Percentiles rank a stretch among this genome's conserved stretches.
Conservation (phyloP, 1,139 yeast genomes). For the Zygoascus meyerae region DNA sequence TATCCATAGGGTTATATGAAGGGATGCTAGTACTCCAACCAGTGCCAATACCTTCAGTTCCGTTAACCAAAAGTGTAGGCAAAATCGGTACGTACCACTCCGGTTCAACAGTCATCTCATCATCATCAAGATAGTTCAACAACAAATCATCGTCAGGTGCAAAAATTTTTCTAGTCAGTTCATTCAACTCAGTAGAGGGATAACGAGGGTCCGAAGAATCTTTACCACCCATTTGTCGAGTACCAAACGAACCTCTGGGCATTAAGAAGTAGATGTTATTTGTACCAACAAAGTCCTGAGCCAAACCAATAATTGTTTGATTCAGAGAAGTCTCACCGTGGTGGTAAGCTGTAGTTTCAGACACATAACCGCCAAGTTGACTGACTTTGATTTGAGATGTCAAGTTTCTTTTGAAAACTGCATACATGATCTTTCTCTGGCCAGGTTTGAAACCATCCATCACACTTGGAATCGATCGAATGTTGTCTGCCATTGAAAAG, state of each 20-base stretch:
- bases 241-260: conserved; percentile 97
- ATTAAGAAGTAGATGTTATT: conserved; percentile 78
- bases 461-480: conserved; percentile 90
- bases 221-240: conserved; percentile 96
- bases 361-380: conserved; percentile 83
- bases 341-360: conserved; percentile 89
- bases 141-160: conserved; percentile 77
- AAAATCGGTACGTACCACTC: conserved; percentile 90
- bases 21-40: conserved; percentile 98
- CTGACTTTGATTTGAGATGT: conserved; percentile 80
- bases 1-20: conserved; percentile 78
- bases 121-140: conserved; percentile 79
- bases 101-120: conserved; percentile 92
- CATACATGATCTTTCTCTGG: conserved; percentile 88
- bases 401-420: conserved; percentile 79
- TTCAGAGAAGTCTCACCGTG: conserved; percentile 89
- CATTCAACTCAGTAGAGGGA: conserved; percentile 79
- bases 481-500: conserved; percentile 94
- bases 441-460: conserved; percentile 97
- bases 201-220: conserved; percentile 99
- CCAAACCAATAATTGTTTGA: conserved; percentile 88
- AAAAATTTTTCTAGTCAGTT: conserved; percentile 70
- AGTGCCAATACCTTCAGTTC: conserved; percentile 98
- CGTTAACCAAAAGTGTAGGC: conserved; percentile 91
- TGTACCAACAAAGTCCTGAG: conserved; percentile 92